phyloP scores from a whole-genome alignment of 345 rosid genomes.

The Salix brachista region DNA sequence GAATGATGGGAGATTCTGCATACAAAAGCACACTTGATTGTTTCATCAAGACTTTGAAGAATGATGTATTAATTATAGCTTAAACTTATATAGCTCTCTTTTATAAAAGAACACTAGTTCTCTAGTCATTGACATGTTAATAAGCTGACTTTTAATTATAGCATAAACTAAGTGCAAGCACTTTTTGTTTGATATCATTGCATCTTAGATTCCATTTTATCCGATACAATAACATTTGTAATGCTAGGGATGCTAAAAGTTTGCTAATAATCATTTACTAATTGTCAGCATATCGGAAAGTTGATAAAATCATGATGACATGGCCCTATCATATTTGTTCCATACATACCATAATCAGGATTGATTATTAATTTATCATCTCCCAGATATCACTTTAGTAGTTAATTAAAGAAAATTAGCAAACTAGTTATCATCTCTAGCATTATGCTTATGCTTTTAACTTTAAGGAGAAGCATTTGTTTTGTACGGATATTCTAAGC shows the following conservation, averaged over 20 bases:
- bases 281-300: background rate
- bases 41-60: constrained; percentile 78
- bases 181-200: background rate
- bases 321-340: background rate
- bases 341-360: background rate
- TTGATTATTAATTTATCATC: background rate
- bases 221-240: background rate
- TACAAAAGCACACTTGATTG: constrained; percentile 87
- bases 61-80: constrained; percentile 48
- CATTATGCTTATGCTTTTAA: background rate
- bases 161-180: background rate
- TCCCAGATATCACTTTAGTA: background rate
- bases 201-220: background rate
- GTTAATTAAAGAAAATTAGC: background rate
- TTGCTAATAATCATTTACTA: background rate
- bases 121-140: background rate
- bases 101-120: background rate
- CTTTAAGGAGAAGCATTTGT: background rate
- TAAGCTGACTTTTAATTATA: background rate
- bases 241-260: background rate
- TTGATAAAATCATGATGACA: background rate
- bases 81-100: background rate
- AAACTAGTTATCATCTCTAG: background rate
- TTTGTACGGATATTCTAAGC: background rate
- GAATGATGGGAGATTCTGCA: constrained; percentile 98